Base-by-base conservation (phyloP, 2,329 filamentous ascomycete species). In the Pyrenophora seminiperda region DNA sequence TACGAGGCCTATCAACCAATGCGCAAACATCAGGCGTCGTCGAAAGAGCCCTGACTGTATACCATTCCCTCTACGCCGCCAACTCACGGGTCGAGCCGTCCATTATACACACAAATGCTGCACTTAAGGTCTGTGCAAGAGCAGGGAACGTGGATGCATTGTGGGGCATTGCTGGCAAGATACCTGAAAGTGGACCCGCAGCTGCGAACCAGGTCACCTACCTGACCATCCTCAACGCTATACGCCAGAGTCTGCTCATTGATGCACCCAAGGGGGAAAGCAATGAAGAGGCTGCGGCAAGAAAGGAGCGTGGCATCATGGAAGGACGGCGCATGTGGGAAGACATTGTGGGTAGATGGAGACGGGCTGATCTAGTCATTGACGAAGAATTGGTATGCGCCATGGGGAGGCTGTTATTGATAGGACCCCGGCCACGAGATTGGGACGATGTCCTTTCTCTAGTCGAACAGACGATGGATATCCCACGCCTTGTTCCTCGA, bases 41-140 rank as follows among this genome's bases (percentile, higher is more conserved):
- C 5, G 72, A 79, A 47, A 86, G 88, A 58, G 90, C 91, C 0
- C 73, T 92, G 37, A 82, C 83, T 50, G 79, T 96, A 42, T 97
- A 95, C 76, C 82, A 90, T 59, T 84, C 84, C 46, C 88, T 97
- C 75, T 79, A 81, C 31, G 80, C 79, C 4, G 80, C 83, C 29
- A 84, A 82, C 41, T 82, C 83, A 1, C 78, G 80, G 6, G 78
- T 95, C 41, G 80, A 85, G 57, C 88, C 89, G 13, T 89, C 86
- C 59, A 88, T 87, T 29, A 88, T 90, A 48, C 94, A 97, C 67
- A 85, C 90, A 56, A 99, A 99, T 69, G 90, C 92, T 7, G 84
- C 91, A n/a, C 77, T 99, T 36, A 85, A 86, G 50, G 88, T 94
- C 7, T 97, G 92, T 70, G 83, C 87, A 39, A 81, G 84, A 49